phyloP scores from a whole-genome alignment of 2,329 filamentous ascomycete species.

The Verticillium tricorpus region DNA sequence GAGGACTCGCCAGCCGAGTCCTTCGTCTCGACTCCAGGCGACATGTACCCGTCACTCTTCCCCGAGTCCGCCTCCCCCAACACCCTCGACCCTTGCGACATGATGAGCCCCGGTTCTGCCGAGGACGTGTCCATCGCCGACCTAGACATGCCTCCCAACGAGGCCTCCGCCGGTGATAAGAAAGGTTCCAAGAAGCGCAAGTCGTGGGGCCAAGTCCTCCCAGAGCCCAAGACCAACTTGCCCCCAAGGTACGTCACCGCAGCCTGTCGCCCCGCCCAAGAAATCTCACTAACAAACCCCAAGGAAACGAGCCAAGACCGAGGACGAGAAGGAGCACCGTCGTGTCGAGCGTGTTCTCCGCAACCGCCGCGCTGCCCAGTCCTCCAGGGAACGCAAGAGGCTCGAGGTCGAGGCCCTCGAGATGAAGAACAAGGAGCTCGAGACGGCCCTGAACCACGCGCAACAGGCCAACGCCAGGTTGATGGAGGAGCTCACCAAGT shows the following conservation, averaged over 20 bases:
- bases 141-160: slow-evolving; percentile 15
- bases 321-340: slow-evolving; percentile 97
- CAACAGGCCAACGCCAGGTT: slow-evolving; percentile 48
- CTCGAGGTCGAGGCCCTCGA: slow-evolving; percentile 83
- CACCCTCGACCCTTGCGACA: slow-evolving; percentile 41
- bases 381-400: slow-evolving; percentile 89
- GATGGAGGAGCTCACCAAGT: slow-evolving; percentile 44
- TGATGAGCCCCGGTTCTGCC: slow-evolving; percentile 39
- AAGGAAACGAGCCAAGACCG: slow-evolving; percentile 96
- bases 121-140: slow-evolving; percentile 22
- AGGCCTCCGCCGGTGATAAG: slow-evolving; percentile 44
- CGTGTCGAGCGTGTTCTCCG: slow-evolving; percentile 95
- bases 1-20: slow-evolving; percentile 52
- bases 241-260: slow-evolving; percentile 67
- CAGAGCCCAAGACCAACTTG: slow-evolving; percentile 93
- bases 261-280: slow-evolving; percentile 1
- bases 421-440: slow-evolving; percentile 66
- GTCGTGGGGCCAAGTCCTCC: slow-evolving; percentile 96
- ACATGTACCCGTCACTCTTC: slow-evolving; percentile 47
- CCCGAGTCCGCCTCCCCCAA: slow-evolving; percentile 20
- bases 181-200: slow-evolving; percentile 90
- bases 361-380: slow-evolving; percentile 93
- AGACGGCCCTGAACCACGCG: slow-evolving; percentile 56
- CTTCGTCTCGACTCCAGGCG: slow-evolving; percentile 44
- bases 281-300: slow-evolving; percentile 18